Conservation (phyloP, 2,329 filamentous ascomycete species). For the Sclerotinia glacialis region DNA sequence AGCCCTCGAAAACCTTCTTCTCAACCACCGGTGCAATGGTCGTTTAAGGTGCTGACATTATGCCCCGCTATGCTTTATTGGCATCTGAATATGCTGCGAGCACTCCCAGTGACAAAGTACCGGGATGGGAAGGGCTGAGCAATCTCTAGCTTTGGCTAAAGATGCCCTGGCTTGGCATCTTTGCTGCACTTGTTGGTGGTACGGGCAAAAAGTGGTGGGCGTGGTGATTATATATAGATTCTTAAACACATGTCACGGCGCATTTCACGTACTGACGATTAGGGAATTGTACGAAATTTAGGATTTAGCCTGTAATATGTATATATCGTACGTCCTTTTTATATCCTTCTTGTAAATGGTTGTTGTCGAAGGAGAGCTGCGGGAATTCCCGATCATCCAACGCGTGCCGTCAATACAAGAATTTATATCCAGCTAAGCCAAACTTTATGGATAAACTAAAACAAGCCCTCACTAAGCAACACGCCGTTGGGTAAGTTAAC, state of each 20-base stretch:
- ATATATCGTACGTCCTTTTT: background rate
- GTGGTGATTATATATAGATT: constrained; percentile 5
- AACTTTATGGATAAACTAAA: background rate
- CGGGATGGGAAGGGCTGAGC: constrained; percentile 19
- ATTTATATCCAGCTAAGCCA: background rate
- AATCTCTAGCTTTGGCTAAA: constrained; percentile 1
- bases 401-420: background rate
- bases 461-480: background rate
- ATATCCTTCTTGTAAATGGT: background rate
- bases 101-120: constrained; percentile 20
- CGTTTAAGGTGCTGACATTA: constrained; percentile 20
- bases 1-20: background rate
- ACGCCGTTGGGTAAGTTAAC: background rate
- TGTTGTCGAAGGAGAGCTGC: too few relatives aligned
- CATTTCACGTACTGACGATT: background rate
- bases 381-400: background rate
- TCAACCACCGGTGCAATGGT: background rate
- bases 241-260: background rate
- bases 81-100: constrained; percentile 5
- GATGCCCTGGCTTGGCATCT: background rate
- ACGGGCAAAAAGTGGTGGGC: background rate
- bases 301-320: background rate
- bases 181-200: background rate
- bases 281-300: constrained; percentile 3
- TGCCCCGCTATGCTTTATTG: constrained; percentile 2